A percentile compares a stretch with the other conserved stretches of the same genome.
Conservation (phyloP, 139 green algal species). For the Mychonastes homosphaera region DNA sequence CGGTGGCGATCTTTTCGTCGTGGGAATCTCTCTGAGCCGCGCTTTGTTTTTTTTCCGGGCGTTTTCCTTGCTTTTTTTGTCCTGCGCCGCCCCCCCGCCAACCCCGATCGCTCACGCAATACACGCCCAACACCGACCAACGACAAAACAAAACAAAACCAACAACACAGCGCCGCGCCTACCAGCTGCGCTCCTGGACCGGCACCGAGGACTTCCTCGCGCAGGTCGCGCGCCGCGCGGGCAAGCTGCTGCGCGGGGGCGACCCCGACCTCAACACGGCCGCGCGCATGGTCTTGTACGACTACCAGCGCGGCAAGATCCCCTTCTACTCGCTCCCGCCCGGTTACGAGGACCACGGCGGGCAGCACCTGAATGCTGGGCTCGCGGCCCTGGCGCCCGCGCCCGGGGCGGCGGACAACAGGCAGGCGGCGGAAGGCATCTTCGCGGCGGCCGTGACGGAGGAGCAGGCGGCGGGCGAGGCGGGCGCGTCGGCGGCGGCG, state of each 20-base stretch:
- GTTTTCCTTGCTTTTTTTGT: not conserved
- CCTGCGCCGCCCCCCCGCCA: not conserved
- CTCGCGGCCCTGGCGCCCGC: not conserved
- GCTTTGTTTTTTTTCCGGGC: not conserved
- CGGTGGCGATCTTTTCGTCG: constrained; percentile 17
- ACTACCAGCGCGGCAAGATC: constrained; percentile 97
- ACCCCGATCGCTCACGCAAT: not conserved
- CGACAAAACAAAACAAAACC: not conserved
- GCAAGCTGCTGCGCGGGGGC: constrained; percentile 65
- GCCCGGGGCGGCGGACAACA: not conserved
- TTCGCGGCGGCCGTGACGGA: constrained; percentile 33
- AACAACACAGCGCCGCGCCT: constrained; percentile 52
- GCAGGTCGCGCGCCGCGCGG: constrained; percentile 59
- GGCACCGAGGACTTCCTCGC: constrained; percentile 84
- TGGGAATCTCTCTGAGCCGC: constrained; percentile 58
- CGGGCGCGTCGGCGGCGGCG: constrained; percentile 29
- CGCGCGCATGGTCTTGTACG: constrained; percentile 89
- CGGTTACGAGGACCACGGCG: constrained; percentile 39
- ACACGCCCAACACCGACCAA: not conserved
- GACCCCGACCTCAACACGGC: constrained; percentile 92
- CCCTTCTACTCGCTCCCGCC: constrained; percentile 90
- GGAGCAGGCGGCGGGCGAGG: constrained; percentile 35
- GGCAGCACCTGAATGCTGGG: not conserved
- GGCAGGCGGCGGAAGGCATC: constrained; percentile 17
- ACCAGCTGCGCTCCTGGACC: constrained; percentile 75